A percentile compares a stretch with the other conserved stretches of the same genome.
These are phyloP conservation scores for Blastocrithidia nonstop DNA, from an alignment of 208 protist genomes.

Conservation along the genomic window DNA sequence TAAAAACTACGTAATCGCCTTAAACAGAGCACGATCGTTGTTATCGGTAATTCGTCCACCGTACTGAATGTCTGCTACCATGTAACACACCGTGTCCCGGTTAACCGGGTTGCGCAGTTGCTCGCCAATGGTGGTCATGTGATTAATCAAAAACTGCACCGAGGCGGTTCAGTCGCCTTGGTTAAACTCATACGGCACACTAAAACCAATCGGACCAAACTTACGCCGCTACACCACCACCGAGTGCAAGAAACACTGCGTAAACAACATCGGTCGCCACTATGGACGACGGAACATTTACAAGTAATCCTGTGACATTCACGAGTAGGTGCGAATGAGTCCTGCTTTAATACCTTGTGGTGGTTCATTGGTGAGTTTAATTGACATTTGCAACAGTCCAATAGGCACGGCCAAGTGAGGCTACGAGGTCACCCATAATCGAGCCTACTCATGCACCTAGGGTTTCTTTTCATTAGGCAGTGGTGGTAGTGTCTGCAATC, in stretches of 20 bases:
- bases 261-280: slow-evolving; percentile 94
- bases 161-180: slow-evolving; percentile 93
- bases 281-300: slow-evolving; percentile 91
- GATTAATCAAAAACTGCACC: slow-evolving; percentile 95
- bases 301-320: slow-evolving; percentile 93
- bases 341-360: slow-evolving; percentile 94
- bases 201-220: slow-evolving; percentile 98
- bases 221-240: slow-evolving; percentile 95
- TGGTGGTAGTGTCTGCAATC: slow-evolving; percentile 49
- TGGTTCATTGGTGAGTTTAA: slow-evolving; percentile 98
- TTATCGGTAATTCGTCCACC: slow-evolving; percentile 98
- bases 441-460: slow-evolving; percentile 86
- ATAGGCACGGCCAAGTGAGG: slow-evolving; percentile 90
- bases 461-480: slow-evolving; percentile 41
- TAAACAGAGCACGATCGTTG: slow-evolving; percentile 95
- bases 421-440: slow-evolving; percentile 94
- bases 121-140: slow-evolving; percentile 94
- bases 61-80: slow-evolving; percentile 98
- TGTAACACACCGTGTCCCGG: slow-evolving; percentile 92
- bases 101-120: slow-evolving; percentile 85
- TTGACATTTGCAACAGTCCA: slow-evolving; percentile 92
- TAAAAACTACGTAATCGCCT: slow-evolving; percentile 92
- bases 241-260: slow-evolving; percentile 94
- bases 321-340: slow-evolving; percentile 92
- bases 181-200: slow-evolving; percentile 98